Evolutionary conservation across 2,329 filamentous ascomycete genomes (phyloP).

Genomic region (Penicillium polonicum): DNA sequence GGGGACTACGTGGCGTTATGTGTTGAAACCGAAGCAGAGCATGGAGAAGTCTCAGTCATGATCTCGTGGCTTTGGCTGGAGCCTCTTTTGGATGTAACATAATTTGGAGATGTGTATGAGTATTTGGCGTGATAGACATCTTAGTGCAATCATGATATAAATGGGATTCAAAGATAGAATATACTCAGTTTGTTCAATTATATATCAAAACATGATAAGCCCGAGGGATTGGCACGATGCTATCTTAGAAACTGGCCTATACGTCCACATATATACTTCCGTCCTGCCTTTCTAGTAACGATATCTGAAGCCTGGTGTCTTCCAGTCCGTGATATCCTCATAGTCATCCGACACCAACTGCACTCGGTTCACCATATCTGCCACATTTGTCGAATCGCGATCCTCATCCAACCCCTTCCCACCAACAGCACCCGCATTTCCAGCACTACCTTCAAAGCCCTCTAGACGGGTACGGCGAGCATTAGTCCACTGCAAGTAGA

Average conservation of each 20-base stretch:
- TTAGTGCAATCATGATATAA: background rate
- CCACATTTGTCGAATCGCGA: conserved; percentile 39
- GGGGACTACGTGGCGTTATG: conserved; percentile 50
- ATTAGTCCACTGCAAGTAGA: conserved; percentile 52
- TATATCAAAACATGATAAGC: background rate
- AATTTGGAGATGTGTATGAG: conserved; percentile 3
- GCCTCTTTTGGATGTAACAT: background rate
- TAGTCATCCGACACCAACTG: conserved; percentile 50
- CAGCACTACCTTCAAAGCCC: conserved; percentile 20
- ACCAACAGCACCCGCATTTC: conserved; percentile 38
- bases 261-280: background rate
- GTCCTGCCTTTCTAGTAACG: conserved; percentile 29
- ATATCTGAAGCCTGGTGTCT: conserved; percentile 60
- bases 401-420: conserved; percentile 47
- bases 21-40: conserved; percentile 34
- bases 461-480: conserved; percentile 44
- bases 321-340: conserved; percentile 61
- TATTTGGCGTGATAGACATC: conserved; percentile 1
- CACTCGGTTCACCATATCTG: conserved; percentile 29
- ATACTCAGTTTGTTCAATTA: background rate
- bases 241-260: too few relatives aligned
- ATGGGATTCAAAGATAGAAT: background rate
- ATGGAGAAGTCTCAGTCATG: background rate
- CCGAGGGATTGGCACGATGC: background rate
- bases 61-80: background rate